phyloP scores from a whole-genome alignment of 805 yeast species.

The Suhomyces tanzawaensis region DNA sequence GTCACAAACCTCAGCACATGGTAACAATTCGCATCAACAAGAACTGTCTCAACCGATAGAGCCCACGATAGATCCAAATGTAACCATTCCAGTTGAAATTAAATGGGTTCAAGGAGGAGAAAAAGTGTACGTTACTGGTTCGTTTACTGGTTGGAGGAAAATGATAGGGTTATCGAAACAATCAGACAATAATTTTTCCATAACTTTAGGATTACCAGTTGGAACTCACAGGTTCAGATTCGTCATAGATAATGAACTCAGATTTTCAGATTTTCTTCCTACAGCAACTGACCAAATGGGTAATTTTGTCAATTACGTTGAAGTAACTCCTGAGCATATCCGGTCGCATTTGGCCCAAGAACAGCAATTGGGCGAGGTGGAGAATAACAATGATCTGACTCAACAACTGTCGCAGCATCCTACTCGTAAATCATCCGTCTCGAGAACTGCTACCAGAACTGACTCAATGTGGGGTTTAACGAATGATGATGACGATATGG shows the following conservation, averaged over 20 bases:
- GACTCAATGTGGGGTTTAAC: slow-evolving; percentile 65
- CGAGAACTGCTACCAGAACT: slow-evolving; percentile 33
- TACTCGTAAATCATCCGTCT: slow-evolving; percentile 30
- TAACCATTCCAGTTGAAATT: slow-evolving; percentile 58
- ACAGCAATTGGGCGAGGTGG: slow-evolving; percentile 13
- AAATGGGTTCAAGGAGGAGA: slow-evolving; percentile 97
- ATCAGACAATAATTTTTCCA: slow-evolving; percentile 55
- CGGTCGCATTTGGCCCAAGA: slow-evolving; percentile 29
- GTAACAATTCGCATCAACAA: slow-evolving; percentile 4
- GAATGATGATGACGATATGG: slow-evolving; percentile 77
- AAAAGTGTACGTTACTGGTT: slow-evolving; percentile 93
- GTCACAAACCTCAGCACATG: slow-evolving; percentile 8
- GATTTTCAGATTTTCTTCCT: slow-evolving; percentile 86
- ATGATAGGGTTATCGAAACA: slow-evolving; percentile 81
- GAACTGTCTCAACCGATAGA: slow-evolving; percentile 8
- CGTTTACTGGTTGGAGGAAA: slow-evolving; percentile 97
- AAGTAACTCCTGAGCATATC: slow-evolving; percentile 52
- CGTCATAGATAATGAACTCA: slow-evolving; percentile 88
- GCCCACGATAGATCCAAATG: slow-evolving; percentile 23
- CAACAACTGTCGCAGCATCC: slow-evolving; percentile 11
- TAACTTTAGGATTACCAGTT: slow-evolving; percentile 74
- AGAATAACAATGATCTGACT: slow-evolving; percentile 19
- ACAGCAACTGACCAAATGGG: slow-evolving; percentile 98
- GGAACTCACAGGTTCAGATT: slow-evolving; percentile 94
- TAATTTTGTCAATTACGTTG: slow-evolving; percentile 88